These are phyloP conservation scores for Exophiala viscosa DNA, from an alignment of 2,329 filamentous ascomycete genomes.

Conservation along the genomic window DNA sequence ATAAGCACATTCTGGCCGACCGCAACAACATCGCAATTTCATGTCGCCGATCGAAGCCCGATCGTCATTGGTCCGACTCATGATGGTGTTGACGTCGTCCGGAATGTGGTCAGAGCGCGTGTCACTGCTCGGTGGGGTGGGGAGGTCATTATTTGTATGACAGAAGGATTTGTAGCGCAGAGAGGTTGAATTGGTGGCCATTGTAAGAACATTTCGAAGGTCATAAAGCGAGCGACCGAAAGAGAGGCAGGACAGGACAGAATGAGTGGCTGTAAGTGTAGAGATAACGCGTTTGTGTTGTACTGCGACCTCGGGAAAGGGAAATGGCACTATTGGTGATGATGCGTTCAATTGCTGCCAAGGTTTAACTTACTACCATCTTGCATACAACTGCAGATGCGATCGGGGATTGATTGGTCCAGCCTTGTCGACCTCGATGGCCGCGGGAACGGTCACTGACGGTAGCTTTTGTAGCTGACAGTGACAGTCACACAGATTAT, in stretches of 20 bases:
- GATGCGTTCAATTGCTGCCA: conserved; percentile 2
- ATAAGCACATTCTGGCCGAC: conserved; percentile 71
- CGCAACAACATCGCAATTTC: conserved; percentile 70
- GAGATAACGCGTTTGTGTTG: not conserved
- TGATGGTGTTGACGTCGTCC: conserved; percentile 22
- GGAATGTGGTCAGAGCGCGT: conserved; percentile 25
- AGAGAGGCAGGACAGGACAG: not conserved
- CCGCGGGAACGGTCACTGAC: conserved; percentile 13
- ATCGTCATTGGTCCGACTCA: conserved; percentile 18
- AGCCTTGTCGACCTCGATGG: conserved; percentile 10
- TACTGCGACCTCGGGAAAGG: not conserved
- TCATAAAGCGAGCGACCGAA: conserved; percentile 5
- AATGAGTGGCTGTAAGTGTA: not conserved
- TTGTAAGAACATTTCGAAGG: conserved; percentile 22
- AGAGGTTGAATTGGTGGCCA: conserved; percentile 22
- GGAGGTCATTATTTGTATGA: conserved; percentile 22
- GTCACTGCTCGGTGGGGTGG: conserved; percentile 17
- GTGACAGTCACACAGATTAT: not conserved
- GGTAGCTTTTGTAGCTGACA: not conserved
- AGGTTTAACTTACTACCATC: not conserved
- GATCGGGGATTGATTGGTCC: conserved; percentile 18
- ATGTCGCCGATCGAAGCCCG: conserved; percentile 3
- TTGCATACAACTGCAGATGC: conserved; percentile 1
- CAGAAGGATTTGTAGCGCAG: conserved; percentile 24
- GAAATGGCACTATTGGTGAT: not conserved